A percentile compares a stretch with the other conserved stretches of the same genome.
Evolutionary conservation across 2,329 filamentous ascomycete genomes (phyloP).

Genomic region (Diaporthe vaccinii): DNA sequence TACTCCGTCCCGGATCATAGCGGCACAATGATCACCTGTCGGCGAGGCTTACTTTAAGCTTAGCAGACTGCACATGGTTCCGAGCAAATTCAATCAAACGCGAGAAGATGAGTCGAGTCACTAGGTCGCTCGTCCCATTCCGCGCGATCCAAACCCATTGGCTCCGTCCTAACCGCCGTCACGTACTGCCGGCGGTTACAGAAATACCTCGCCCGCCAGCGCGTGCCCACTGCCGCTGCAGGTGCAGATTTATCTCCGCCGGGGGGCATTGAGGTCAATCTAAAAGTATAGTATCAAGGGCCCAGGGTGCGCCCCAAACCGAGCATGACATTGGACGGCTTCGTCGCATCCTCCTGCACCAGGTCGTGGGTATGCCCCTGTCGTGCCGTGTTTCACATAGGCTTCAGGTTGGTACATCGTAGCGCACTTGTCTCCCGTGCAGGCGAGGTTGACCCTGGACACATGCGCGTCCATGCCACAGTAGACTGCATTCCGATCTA

Average conservation of each 20-base stretch:
- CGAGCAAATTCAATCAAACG: conserved; percentile 27
- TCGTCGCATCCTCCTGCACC: conserved; percentile 19
- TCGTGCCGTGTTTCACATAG: conserved; percentile 47
- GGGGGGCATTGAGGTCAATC: conserved; percentile 27
- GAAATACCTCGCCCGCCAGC: conserved; percentile 24
- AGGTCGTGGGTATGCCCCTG: conserved; percentile 36
- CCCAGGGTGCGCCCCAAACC: conserved; percentile 27
- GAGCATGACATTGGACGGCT: conserved; percentile 34
- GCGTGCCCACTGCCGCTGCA: conserved; percentile 8
- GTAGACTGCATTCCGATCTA: conserved; percentile 26
- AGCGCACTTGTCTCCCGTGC: conserved; percentile 31
- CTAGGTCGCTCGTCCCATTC: conserved; percentile 35
- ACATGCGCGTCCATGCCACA: conserved; percentile 38
- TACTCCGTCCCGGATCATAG: background rate
- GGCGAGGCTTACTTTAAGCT: conserved; percentile 21
- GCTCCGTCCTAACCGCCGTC: conserved; percentile 33
- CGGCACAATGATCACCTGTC: background rate
- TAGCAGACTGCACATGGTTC: background rate
- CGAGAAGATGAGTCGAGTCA: conserved; percentile 37
- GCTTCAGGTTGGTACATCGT: conserved; percentile 47
- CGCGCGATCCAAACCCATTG: background rate
- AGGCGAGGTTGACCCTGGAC: conserved; percentile 33
- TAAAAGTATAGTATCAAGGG: conserved; percentile 18
- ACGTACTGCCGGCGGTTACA: conserved; percentile 35
- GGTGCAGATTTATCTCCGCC: conserved; percentile 34